Evolutionary conservation across 148 eudicot genomes (phyloP).

Genomic region (Rhododendron mucronatum): DNA sequence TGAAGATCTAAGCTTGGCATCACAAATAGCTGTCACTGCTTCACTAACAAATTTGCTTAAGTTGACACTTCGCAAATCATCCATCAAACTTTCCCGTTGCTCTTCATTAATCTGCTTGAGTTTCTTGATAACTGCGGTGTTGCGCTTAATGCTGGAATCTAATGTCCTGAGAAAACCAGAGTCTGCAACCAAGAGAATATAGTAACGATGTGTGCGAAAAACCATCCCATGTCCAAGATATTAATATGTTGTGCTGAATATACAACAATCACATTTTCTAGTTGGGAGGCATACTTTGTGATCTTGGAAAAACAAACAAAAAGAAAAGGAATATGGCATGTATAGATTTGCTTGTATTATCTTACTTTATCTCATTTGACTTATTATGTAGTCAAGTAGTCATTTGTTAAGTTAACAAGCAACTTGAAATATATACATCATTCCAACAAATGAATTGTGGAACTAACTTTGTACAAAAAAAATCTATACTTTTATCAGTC

Average conservation of each 20-base stretch:
- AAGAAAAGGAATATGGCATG: not conserved
- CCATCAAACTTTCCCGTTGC: conserved; percentile 90
- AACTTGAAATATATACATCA: not conserved
- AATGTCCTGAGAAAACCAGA: conserved; percentile 71
- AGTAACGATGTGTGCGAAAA: conserved; percentile 1
- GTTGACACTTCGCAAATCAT: conserved; percentile 84
- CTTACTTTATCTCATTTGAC: not conserved
- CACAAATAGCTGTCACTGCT: conserved; percentile 93
- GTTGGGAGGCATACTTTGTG: not conserved
- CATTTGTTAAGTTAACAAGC: not conserved
- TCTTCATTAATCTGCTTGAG: conserved; percentile 97
- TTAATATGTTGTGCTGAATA: not conserved
- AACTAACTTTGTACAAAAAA: not conserved
- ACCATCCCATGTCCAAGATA: not conserved
- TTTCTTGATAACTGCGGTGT: conserved; percentile 96
- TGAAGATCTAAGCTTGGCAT: conserved; percentile 83
- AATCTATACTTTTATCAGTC: not conserved
- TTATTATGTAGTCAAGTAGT: not conserved
- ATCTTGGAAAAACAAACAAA: not conserved
- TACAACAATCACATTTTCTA: not conserved
- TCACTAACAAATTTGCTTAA: conserved; percentile 97
- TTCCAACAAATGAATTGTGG: not conserved
- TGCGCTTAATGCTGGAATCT: conserved; percentile 95
- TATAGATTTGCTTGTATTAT: not conserved
- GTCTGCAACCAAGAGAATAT: conserved; percentile 41